A percentile compares a stretch with the other conserved stretches of the same genome.
Evolutionary conservation across 345 rosid genomes (phyloP).

Genomic region (Gossypioides kirkii): DNA sequence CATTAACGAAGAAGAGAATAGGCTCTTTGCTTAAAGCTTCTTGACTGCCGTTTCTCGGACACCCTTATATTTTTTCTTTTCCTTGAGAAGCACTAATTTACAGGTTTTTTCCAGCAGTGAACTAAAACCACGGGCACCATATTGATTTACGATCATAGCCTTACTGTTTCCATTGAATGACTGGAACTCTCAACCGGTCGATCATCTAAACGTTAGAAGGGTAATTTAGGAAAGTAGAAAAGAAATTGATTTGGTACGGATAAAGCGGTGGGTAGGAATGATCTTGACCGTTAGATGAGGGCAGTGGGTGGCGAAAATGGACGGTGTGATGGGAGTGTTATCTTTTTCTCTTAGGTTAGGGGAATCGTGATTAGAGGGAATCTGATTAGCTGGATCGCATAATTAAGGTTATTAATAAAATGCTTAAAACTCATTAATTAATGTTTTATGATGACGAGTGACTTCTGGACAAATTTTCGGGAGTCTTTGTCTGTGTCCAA

Average conservation of each 20-base stretch:
- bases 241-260: conserved; percentile 8
- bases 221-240: conserved; percentile 3
- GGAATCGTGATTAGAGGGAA: conserved; percentile 10
- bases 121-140: background rate
- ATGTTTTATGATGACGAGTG: background rate
- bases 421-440: background rate
- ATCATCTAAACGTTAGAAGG: conserved; percentile 18
- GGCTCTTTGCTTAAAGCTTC: background rate
- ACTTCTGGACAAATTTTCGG: background rate
- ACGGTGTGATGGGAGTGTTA: background rate
- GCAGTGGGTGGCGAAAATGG: background rate
- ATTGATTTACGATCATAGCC: conserved; percentile 14
- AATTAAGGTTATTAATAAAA: background rate
- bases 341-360: background rate
- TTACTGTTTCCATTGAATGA: background rate
- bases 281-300: conserved; percentile 20
- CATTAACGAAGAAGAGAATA: conserved; percentile 8
- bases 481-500: background rate
- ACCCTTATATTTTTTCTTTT: background rate
- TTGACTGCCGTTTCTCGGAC: conserved; percentile 16
- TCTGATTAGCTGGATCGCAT: conserved; percentile 31
- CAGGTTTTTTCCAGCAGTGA: background rate
- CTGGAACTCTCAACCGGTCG: background rate
- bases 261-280: conserved; percentile 4
- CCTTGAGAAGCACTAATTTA: background rate